phyloP scores from a whole-genome alignment of 305 asterid genomes.

The Ajuga reptans region DNA sequence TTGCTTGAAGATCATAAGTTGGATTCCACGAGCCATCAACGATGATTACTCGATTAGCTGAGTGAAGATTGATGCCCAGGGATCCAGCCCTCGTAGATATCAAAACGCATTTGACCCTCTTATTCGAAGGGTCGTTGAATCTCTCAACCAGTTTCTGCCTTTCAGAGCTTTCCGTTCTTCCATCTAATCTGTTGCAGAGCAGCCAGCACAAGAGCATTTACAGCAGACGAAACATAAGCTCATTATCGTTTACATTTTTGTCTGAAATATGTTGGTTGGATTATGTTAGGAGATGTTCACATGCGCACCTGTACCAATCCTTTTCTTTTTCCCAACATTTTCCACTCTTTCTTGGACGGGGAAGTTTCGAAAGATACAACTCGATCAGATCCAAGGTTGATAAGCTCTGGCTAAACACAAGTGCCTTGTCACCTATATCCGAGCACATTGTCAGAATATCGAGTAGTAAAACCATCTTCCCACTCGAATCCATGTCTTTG shows the following conservation, averaged over 20 bases:
- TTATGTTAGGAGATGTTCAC: background rate
- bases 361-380: constrained; percentile 65
- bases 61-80: constrained; percentile 89
- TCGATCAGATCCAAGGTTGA: constrained; percentile 85
- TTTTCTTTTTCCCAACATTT: constrained; percentile 87
- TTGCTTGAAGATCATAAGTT: constrained; percentile 95
- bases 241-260: background rate
- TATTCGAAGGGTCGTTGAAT: constrained; percentile 78
- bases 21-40: constrained; percentile 99
- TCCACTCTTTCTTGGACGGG: constrained; percentile 66
- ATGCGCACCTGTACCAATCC: constrained; percentile 91
- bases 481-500: constrained; percentile 70
- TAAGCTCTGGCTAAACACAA: constrained; percentile 92
- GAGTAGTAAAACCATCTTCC: constrained; percentile 91
- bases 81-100: constrained; percentile 98
- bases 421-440: constrained; percentile 75
- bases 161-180: constrained; percentile 79
- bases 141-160: constrained; percentile 88
- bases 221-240: background rate
- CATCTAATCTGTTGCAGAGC: constrained; percentile 67
- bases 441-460: constrained; percentile 86
- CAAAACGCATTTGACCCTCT: constrained; percentile 76
- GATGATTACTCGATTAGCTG: constrained; percentile 93
- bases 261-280: too few species aligned
- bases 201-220: constrained; percentile 17